Base-by-base conservation (phyloP, 345 rosid species). In the Gossypium bickii region DNA sequence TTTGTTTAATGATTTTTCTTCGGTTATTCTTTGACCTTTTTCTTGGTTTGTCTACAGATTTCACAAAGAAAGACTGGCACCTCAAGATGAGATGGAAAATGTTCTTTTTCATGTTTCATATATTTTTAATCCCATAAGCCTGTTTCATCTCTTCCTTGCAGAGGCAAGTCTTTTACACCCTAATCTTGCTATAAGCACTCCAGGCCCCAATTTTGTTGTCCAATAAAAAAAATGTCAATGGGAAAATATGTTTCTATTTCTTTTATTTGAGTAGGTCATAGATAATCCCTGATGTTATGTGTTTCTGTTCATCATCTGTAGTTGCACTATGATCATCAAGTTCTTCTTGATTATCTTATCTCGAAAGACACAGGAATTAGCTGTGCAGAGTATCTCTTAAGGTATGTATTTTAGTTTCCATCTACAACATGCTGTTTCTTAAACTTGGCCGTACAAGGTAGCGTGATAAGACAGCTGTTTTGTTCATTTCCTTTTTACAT, bases 321-420 rank as follows among this genome's bases (percentile, higher is more conserved):
- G 97, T 77, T 94, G 80, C 92, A 85, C 75, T 94, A 88, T 80
- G 97, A 91, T 81, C 97, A 94, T 82, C 90, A 90, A 82, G 93
- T 91, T 77, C 92, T 94, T 81, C 97, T 94, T 67, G 95, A 94
- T 87, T 92, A 88, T 86, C 97, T 91, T 72, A 89, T 90, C 78
- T 91, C 97, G 43, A 90, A 87, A 81, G 97, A 90, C 76, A 81
- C 78, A 0, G 93, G 98, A 77, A 80, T 81, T 76, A 82, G 77
- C 78, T 88, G 93, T 80, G 95, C 91, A 56, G 95, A 90, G 70
- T 94, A 91, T 85, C 88, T 94, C 47, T 80, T 94, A 67, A 88
- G 93, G 98, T 88, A 45, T 58, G 76, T 74, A 67, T 76, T 80
- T 66, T 56, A 55, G 78, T 74, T 78, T 78, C 34, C 45, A 38